Evolutionary conservation across 805 yeast species (phyloP).

Genomic region (Lipomyces yamanashiensis): DNA sequence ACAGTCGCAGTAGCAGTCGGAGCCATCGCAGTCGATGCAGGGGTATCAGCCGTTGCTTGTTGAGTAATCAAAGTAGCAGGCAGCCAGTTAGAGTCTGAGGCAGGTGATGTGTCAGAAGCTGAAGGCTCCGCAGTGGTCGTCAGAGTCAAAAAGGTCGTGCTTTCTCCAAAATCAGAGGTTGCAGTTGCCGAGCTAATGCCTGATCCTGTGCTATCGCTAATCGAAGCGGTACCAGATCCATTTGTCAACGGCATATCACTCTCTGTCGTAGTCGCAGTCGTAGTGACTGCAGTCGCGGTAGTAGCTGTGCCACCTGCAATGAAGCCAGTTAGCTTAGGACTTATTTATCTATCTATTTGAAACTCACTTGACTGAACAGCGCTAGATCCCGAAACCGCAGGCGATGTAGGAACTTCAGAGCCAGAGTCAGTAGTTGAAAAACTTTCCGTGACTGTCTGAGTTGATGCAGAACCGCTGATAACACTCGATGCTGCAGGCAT

Average conservation of each 20-base stretch:
- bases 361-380: neutral
- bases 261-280: neutral
- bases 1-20: constrained; percentile 44
- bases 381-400: neutral
- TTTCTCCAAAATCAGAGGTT: neutral
- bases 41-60: constrained; percentile 41
- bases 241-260: neutral
- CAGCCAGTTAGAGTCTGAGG: constrained; percentile 48
- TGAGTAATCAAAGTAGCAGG: constrained; percentile 51
- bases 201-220: neutral
- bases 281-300: too few species aligned
- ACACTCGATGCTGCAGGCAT: too few species aligned
- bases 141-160: constrained; percentile 36
- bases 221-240: neutral
- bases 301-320: neutral
- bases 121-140: constrained; percentile 39
- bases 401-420: neutral
- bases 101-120: constrained; percentile 19
- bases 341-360: neutral
- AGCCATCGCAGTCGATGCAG: constrained; percentile 41
- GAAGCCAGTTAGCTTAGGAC: neutral
- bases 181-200: neutral
- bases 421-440: neutral
- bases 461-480: neutral
- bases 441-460: neutral